phyloP scores from a whole-genome alignment of 2,329 filamentous ascomycete genomes.

The Colletotrichum higginsianum region DNA sequence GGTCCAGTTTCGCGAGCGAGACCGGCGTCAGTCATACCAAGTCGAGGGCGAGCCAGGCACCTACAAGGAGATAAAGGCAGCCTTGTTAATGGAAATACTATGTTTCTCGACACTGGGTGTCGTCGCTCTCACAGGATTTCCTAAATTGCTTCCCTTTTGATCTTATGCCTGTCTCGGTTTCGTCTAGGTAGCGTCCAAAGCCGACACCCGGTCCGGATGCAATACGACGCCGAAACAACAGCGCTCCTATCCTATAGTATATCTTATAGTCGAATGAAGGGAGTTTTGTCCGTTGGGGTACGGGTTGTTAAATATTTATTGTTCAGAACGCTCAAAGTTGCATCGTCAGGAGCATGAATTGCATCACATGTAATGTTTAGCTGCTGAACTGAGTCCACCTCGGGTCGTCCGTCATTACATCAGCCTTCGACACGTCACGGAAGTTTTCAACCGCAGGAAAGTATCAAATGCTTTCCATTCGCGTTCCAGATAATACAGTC shows the following conservation, averaged over 20 bases:
- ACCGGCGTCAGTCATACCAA: background rate
- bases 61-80: conserved; percentile 55
- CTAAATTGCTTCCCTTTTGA: background rate
- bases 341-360: background rate
- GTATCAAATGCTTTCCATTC: background rate
- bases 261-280: background rate
- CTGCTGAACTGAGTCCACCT: no score
- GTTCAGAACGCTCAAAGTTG: background rate
- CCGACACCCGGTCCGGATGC: background rate
- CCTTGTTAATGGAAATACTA: conserved; percentile 40
- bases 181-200: background rate
- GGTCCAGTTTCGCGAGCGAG: background rate
- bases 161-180: background rate
- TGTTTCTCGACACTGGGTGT: conserved; percentile 44
- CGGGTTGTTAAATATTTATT: background rate
- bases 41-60: conserved; percentile 11
- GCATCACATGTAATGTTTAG: background rate
- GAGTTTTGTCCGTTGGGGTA: background rate
- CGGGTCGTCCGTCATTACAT: background rate
- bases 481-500: no score
- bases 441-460: background rate
- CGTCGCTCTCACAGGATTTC: conserved; percentile 46
- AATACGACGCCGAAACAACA: background rate
- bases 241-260: background rate
- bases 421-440: no score